A percentile compares a stretch with the other conserved stretches of the same genome.
Conservation (phyloP, 495 filamentous ascomycete genomes). For the Daldinia concentrica region DNA sequence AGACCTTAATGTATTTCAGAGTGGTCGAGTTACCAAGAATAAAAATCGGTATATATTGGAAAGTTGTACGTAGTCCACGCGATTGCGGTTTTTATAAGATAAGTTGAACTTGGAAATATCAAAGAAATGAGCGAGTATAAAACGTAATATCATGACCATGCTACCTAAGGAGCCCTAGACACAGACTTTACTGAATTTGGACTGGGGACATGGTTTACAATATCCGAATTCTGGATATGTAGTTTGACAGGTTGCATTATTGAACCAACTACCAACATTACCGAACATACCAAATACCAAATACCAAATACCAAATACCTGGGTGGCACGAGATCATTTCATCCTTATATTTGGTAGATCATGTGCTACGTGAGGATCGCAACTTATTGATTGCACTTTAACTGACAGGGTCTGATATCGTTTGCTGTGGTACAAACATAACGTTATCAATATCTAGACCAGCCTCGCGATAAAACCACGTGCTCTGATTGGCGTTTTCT, state of each 20-base stretch:
- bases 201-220: not conserved
- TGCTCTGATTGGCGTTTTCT: conserved; percentile 12
- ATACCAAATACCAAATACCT: not conserved
- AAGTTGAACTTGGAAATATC: not conserved
- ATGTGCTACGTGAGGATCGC: not conserved
- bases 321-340: not conserved
- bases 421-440: conserved; percentile 20
- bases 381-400: not conserved
- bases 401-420: not conserved
- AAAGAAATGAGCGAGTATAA: not conserved
- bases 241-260: not conserved
- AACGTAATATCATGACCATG: not conserved
- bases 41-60: not conserved
- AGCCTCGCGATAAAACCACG: conserved; percentile 1
- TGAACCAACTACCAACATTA: not conserved
- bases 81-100: not conserved
- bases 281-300: too few species aligned
- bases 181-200: not conserved
- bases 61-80: not conserved
- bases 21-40: not conserved
- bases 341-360: not conserved
- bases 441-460: conserved; percentile 20
- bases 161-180: not conserved
- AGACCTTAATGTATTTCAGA: not conserved
- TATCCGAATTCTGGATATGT: not conserved